These are phyloP conservation scores for Suillus plorans DNA, from an alignment of 768 basidiomycete species.

Conservation along the genomic window DNA sequence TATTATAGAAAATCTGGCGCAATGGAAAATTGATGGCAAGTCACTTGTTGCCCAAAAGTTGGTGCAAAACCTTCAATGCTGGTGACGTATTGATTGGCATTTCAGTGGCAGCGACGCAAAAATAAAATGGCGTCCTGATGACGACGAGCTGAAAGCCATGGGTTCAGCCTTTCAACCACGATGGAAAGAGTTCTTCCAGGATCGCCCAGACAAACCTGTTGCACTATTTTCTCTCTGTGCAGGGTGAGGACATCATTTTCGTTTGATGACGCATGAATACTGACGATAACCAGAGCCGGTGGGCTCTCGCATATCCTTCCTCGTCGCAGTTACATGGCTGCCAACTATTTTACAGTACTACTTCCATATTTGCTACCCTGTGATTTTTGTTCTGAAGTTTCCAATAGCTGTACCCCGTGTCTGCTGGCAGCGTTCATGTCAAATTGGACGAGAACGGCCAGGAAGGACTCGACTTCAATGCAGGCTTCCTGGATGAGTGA, in stretches of 20 bases:
- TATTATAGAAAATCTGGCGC: conserved; percentile 16
- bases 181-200: conserved; percentile 20
- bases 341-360: conserved; percentile 32
- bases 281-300: neutral
- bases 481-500: conserved; percentile 48
- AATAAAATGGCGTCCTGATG: conserved; percentile 25
- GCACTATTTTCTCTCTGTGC: neutral
- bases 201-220: conserved; percentile 23
- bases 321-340: conserved; percentile 15
- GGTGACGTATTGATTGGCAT: neutral
- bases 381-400: neutral
- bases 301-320: neutral
- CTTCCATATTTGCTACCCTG: neutral
- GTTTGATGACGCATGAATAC: neutral
- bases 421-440: conserved; percentile 50
- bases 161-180: conserved; percentile 19
- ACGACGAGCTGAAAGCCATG: conserved; percentile 18
- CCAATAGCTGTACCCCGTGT: conserved; percentile 40
- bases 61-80: conserved; percentile 7
- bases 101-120: conserved; percentile 16
- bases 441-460: conserved; percentile 38
- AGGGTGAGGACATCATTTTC: conserved; percentile 1
- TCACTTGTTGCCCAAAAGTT: conserved; percentile 57
- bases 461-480: conserved; percentile 41
- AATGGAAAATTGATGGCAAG: conserved; percentile 36